These are phyloP conservation scores for Arthrocladium fulminans DNA, from an alignment of 2,329 filamentous ascomycete species.

Conservation along the genomic window DNA sequence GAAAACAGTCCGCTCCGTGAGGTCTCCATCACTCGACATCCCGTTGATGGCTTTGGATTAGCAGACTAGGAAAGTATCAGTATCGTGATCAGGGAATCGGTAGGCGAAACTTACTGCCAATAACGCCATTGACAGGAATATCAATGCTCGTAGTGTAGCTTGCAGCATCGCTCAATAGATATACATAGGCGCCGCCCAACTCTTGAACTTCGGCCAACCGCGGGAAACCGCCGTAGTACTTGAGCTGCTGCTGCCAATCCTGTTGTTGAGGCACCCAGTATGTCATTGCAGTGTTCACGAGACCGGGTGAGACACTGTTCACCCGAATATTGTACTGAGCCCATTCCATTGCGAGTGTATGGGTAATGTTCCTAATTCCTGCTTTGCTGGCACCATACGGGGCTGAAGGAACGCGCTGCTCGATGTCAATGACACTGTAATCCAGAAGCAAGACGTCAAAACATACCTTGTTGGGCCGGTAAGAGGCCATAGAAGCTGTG, in stretches of 20 bases:
- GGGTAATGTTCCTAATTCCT: constrained; percentile 37
- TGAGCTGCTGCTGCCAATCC: constrained; percentile 45
- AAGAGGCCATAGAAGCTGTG: constrained; percentile 41
- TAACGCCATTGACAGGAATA: constrained; percentile 24
- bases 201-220: constrained; percentile 44
- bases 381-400: constrained; percentile 40
- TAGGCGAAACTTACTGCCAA: constrained; percentile 29
- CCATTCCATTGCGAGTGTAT: constrained; percentile 31
- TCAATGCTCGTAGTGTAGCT: constrained; percentile 3
- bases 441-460: not conserved
- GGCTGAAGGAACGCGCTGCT: constrained; percentile 27
- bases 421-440: not conserved
- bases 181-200: constrained; percentile 43
- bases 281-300: constrained; percentile 34
- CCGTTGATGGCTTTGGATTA: too few species aligned
- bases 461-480: constrained; percentile 36
- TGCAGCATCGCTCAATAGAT: constrained; percentile 37
- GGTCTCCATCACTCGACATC: too few species aligned
- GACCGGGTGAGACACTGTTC: constrained; percentile 24
- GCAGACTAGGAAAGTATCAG: too few species aligned
- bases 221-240: constrained; percentile 48
- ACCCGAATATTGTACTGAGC: constrained; percentile 26
- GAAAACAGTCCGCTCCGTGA: too few species aligned
- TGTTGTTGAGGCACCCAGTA: constrained; percentile 42
- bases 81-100: too few species aligned